Evolutionary conservation across 2,329 filamentous ascomycete genomes (phyloP), one percentile per base, ranked within the genome.

Genomic region (Exophiala sideris): DNA sequence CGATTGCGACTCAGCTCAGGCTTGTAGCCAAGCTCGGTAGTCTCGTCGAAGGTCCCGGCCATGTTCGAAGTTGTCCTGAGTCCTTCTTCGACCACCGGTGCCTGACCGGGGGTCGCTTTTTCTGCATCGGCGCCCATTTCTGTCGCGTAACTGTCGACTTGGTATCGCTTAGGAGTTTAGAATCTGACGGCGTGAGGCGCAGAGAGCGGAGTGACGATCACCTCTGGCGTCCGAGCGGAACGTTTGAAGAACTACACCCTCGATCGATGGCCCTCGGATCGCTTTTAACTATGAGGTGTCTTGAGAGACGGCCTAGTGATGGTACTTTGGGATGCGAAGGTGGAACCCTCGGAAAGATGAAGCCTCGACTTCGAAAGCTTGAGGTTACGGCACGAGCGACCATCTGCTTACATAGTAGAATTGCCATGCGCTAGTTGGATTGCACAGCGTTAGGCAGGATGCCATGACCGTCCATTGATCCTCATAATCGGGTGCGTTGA

Each of bases 1-100:
- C 83, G 76, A 58, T 85, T 85, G 18, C 81, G 77, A 16, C 67
- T 70, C 14, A 86, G 70, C 62, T 83, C 80, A 3, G 79, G 75
- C 52, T 75, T 79, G 68, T 86, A 86, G 24, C 82, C 81, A 18
- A 85, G 70, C n/a, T 68, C 59, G 21, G 69, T 68, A 20, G 76
- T 65, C 36, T 67, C 66, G 14, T 66, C 53, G 63, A 70, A 35
- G 32, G 50, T 58, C 44, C 60, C 61, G 11, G 78, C 77, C 47
- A 45, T 16, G 20, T 50, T 18, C 21, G 57, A 60, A 34, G 41
- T 29, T 21, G 5, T 29, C 7, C 24, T 29, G 24, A 16, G 44
- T 41, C 52, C 39, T 11, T 44, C 58, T 8, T 45, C 55, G n/a
- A 47, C 16, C 33, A 55, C 48, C n/a, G 58, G 47, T 12, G 39